phyloP scores from a whole-genome alignment of 1,284 basidiomycete species.

The Microbotryum saponariae region DNA sequence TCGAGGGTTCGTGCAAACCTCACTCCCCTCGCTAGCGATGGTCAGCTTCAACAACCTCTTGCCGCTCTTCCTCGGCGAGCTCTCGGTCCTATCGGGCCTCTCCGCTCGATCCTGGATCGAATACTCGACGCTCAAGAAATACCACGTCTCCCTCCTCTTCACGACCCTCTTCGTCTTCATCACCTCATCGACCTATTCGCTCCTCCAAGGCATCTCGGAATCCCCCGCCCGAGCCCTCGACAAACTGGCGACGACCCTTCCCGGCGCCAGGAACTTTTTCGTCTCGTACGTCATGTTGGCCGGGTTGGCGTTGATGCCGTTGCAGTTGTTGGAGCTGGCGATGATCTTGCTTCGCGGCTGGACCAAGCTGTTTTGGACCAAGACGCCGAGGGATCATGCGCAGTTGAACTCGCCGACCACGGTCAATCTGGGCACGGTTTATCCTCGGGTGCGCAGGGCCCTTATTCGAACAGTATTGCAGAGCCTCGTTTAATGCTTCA shows the following conservation, averaged over 20 bases:
- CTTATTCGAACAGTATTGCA: no score
- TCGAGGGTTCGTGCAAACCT: constrained; percentile 82
- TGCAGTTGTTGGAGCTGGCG: constrained; percentile 84
- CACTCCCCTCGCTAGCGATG: constrained; percentile 80
- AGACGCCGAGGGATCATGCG: constrained; percentile 85
- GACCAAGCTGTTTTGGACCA: constrained; percentile 62
- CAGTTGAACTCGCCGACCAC: constrained; percentile 95
- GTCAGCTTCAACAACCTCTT: constrained; percentile 80
- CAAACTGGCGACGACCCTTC: constrained; percentile 73
- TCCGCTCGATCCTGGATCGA: constrained; percentile 85
- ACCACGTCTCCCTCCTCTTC: constrained; percentile 85
- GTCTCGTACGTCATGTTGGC: constrained; percentile 74
- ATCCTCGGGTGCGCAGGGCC: constrained; percentile 27
- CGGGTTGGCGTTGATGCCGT: constrained; percentile 87
- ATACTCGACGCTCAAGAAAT: constrained; percentile 88
- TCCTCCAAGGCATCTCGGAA: constrained; percentile 69
- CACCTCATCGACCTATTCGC: constrained; percentile 31
- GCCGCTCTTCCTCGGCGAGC: constrained; percentile 78
- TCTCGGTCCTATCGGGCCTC: constrained; percentile 82
- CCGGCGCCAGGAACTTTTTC: constrained; percentile 68
- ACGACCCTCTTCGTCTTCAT: constrained; percentile 91
- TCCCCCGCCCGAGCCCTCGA: constrained; percentile 69
- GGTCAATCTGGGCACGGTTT: constrained; percentile 73
- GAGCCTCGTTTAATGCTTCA: constrained; percentile 1
- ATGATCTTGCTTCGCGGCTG: constrained; percentile 68